Base-by-base conservation (phyloP, 1,139 yeast genomes). In the Suhomyces bokatorum region DNA sequence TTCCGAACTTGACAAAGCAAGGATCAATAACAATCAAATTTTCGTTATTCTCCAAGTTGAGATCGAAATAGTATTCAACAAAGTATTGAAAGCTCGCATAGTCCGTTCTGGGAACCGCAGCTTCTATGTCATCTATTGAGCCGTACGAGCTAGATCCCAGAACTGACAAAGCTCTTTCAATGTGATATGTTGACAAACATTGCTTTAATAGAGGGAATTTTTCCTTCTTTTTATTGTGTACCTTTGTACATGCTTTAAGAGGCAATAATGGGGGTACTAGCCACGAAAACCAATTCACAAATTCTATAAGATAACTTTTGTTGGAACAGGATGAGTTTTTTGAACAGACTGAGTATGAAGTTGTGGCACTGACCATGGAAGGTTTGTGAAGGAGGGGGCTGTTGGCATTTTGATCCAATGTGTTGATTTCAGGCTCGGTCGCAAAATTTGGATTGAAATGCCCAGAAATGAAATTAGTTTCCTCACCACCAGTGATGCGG, bases 241-340 rank as follows among this genome's bases (percentile, higher is more conserved):
- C 28, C 15, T 30, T 17, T n/a, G 29, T 13, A n/a, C 39, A 36
- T 8, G 27, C 14, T 14, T 41, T 33, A 12, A 52, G 29, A 4
- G 62, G 58, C 34, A 57, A 47, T 27, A 57, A 51, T 30, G 58
- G 58, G n/a, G 66, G 65, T n/a, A 52, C 33, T 17, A 62, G 44
- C 66, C 66, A 62, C 3, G 56, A 48, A 41, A 59, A 58, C 60
- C 60, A 55, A 38, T 59, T 55, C 17, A 59, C 33, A 20, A 52
- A 40, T 12, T 45, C 9, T 4, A 40, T 35, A 11, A 46, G 30
- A 29, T 32, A 37, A 37, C 28, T 40, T 17, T 22, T 26, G 20
- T 34, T 34, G 13, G 20, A 24, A 13, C 28, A 22, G 4, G 13
- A 13, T 11, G 35, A 32, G 15, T 24, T 32, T 4, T 27, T 34